Evolutionary conservation across 148 eudicot genomes (phyloP).

Genomic region (Silene latifolia): DNA sequence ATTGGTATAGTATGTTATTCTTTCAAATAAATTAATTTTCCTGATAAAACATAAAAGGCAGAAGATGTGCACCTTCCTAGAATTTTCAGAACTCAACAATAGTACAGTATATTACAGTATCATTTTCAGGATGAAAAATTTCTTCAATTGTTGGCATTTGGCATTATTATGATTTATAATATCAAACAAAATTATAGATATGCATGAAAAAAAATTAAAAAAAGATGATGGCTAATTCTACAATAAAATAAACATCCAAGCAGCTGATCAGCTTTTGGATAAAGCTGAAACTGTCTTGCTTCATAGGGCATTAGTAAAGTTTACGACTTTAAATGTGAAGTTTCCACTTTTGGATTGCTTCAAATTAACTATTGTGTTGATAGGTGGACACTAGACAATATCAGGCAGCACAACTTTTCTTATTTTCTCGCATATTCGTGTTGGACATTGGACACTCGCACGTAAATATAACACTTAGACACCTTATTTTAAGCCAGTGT

Average conservation of each 20-base stretch:
- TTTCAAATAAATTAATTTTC: neutral
- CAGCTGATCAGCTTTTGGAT: neutral
- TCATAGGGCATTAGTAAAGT: neutral
- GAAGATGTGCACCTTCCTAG: slow-evolving; percentile 9
- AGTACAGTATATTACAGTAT: neutral
- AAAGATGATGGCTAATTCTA: too few species aligned
- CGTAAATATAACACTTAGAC: too few species aligned
- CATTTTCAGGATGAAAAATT: neutral
- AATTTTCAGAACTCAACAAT: slow-evolving; percentile 12
- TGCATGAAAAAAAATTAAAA: neutral
- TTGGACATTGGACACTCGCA: too few species aligned
- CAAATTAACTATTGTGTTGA: neutral
- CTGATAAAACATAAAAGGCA: neutral
- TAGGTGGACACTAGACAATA: neutral
- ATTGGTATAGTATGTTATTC: neutral
- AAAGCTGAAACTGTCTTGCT: slow-evolving; percentile 10
- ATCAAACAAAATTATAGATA: neutral
- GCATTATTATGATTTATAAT: neutral
- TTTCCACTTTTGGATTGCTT: slow-evolving; percentile 12
- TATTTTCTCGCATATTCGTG: too few species aligned
- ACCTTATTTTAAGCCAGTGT: too few species aligned
- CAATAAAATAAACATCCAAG: neutral
- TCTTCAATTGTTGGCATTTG: neutral
- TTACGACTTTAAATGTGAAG: slow-evolving; percentile 16
- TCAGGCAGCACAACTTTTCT: neutral